phyloP scores from a whole-genome alignment of 2,329 filamentous ascomycete genomes.

The Orbilia ellipsospora region DNA sequence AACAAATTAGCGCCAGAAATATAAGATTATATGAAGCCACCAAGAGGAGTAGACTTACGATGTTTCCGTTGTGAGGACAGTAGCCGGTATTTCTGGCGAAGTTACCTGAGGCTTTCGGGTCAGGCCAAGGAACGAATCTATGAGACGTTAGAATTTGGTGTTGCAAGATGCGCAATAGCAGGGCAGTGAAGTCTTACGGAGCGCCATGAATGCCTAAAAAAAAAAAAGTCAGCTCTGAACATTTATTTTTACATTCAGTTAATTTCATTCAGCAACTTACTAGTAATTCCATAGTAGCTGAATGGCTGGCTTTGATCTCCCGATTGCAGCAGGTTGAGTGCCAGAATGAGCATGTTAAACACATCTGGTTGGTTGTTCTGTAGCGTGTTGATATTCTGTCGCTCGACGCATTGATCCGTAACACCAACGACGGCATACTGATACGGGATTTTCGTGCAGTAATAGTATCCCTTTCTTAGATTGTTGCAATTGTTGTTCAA shows the following conservation, averaged over 20 bases:
- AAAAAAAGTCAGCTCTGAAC: not conserved
- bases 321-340: constrained; percentile 25
- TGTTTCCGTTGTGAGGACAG: constrained; percentile 32
- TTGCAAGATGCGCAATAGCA: not conserved
- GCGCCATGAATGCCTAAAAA: constrained; percentile 45
- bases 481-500: constrained; percentile 19
- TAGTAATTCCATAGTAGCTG: constrained; percentile 29
- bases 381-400: constrained; percentile 17
- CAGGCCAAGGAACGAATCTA: constrained; percentile 39
- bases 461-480: not conserved
- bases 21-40: not conserved
- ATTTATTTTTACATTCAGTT: not conserved
- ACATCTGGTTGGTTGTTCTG: constrained; percentile 16
- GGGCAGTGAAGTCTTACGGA: constrained; percentile 25
- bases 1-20: not conserved
- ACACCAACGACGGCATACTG: constrained; percentile 10
- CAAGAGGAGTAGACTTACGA: constrained; percentile 27
- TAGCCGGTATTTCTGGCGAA: constrained; percentile 29
- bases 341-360: constrained; percentile 42
- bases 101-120: constrained; percentile 7
- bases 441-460: not conserved
- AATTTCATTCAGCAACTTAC: not conserved
- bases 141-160: not conserved
- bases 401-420: constrained; percentile 7
- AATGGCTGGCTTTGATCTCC: not conserved